phyloP scores from a whole-genome alignment of 2,329 filamentous ascomycete species.

The Botrytis deweyae region DNA sequence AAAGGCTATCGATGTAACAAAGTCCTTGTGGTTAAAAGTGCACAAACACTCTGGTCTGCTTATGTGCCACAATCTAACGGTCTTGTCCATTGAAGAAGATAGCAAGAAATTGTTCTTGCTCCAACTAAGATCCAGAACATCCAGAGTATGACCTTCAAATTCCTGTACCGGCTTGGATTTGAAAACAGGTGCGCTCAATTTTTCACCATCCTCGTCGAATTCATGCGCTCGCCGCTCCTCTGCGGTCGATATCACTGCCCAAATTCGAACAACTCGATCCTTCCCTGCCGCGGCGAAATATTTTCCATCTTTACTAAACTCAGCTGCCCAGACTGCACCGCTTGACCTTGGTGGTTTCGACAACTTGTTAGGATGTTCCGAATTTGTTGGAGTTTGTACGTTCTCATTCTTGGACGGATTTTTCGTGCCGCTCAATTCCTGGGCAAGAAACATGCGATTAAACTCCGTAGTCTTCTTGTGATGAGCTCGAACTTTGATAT shows the following conservation, averaged over 20 bases:
- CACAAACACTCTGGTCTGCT: conserved; percentile 83
- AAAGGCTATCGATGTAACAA: conserved; percentile 92
- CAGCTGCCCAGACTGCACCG: conserved; percentile 84
- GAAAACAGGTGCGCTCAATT: conserved; percentile 88
- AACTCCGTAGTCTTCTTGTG: conserved; percentile 83
- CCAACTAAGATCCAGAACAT: conserved; percentile 91
- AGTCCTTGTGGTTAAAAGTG: conserved; percentile 91
- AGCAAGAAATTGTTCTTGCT: conserved; percentile 98
- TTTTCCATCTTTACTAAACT: conserved; percentile 89
- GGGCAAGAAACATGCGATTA: conserved; percentile 84
- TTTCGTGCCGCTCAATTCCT: conserved; percentile 74
- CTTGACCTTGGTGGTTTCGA: conserved; percentile 36
- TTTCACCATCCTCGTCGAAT: conserved; percentile 65
- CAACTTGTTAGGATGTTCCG: conserved; percentile 31
- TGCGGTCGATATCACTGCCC: conserved; percentile 78
- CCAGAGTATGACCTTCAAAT: conserved; percentile 79
- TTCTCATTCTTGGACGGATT: conserved; percentile 38
- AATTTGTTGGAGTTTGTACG: conserved; percentile 29
- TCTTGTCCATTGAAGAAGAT: conserved; percentile 97
- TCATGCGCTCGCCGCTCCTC: conserved; percentile 77
- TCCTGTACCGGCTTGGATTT: conserved; percentile 73
- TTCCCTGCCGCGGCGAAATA: conserved; percentile 92
- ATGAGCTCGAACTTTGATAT: conserved; percentile 80
- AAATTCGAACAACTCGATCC: conserved; percentile 81
- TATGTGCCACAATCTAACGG: conserved; percentile 90